Evolutionary conservation across 2,329 filamentous ascomycete genomes (phyloP).

Genomic region (Alternaria gaisen): DNA sequence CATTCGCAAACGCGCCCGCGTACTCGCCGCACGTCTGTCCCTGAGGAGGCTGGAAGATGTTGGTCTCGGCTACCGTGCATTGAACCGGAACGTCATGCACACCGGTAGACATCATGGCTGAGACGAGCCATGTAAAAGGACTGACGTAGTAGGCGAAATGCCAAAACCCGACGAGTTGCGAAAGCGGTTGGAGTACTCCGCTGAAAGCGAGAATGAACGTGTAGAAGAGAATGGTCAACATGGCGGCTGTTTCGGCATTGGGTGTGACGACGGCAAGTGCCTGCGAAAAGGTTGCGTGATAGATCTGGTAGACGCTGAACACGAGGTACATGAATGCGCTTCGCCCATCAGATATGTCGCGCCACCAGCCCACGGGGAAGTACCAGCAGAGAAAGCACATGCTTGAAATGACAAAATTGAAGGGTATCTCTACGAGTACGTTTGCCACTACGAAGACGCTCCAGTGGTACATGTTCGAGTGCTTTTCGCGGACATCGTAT

Average conservation of each 20-base stretch:
- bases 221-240: background rate
- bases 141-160: conserved; percentile 78
- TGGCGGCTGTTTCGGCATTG: conserved; percentile 65
- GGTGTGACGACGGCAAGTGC: conserved; percentile 72
- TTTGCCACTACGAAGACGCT: conserved; percentile 80
- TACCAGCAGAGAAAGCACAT: conserved; percentile 81
- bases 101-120: conserved; percentile 58
- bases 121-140: conserved; percentile 70
- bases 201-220: conserved; percentile 53
- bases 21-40: background rate
- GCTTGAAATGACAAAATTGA: conserved; percentile 74
- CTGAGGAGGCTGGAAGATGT: background rate
- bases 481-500: conserved; percentile 84
- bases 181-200: conserved; percentile 59
- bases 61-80: conserved; percentile 54
- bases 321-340: conserved; percentile 74
- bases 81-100: conserved; percentile 69
- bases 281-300: background rate
- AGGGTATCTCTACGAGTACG: conserved; percentile 82
- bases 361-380: conserved; percentile 71
- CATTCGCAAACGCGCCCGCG: background rate
- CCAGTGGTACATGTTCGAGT: conserved; percentile 83
- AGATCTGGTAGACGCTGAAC: background rate
- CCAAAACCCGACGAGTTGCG: conserved; percentile 72
- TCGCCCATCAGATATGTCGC: conserved; percentile 74